A percentile compares a stretch with the other conserved stretches of the same genome.
Evolutionary conservation across 1,139 yeast genomes (phyloP).

Genomic region (Yamadazyma oceani): DNA sequence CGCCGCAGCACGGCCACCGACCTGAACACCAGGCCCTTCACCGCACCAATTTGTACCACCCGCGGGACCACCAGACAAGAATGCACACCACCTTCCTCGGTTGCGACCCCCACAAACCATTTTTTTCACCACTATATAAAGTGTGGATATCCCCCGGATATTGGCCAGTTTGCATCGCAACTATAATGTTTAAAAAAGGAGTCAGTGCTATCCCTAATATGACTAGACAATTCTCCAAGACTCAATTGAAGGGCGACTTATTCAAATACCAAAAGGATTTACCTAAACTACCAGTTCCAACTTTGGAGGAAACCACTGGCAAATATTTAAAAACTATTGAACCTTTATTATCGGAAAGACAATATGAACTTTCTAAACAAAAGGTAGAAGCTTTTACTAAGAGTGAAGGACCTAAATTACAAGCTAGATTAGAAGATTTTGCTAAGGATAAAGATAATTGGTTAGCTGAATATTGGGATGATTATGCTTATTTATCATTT

Average conservation of each 20-base stretch:
- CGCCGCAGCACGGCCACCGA: too few relatives aligned
- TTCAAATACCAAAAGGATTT: conserved; percentile 71
- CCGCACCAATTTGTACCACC: not conserved
- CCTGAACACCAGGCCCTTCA: too few relatives aligned
- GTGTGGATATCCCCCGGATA: not conserved
- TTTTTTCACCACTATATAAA: conserved; percentile 1
- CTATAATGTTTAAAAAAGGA: conserved; percentile 13
- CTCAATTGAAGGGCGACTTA: conserved; percentile 62
- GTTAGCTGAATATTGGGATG: conserved; percentile 94
- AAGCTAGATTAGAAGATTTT: conserved; percentile 58
- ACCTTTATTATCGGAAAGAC: conserved; percentile 59
- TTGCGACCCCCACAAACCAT: conserved; percentile 2
- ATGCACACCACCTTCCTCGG: not conserved
- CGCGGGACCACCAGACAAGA: not conserved
- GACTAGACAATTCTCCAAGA: conserved; percentile 31
- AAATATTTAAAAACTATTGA: conserved; percentile 71
- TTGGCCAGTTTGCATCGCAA: too few relatives aligned
- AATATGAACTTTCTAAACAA: conserved; percentile 54
- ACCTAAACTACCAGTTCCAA: conserved; percentile 88
- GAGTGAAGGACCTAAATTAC: conserved; percentile 65
- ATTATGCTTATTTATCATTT: conserved; percentile 86
- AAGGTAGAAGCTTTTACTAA: conserved; percentile 66
- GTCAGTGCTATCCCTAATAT: conserved; percentile 6
- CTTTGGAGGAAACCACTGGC: conserved; percentile 66
- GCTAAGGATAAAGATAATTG: conserved; percentile 75